phyloP scores from a whole-genome alignment of 1,284 basidiomycete species.

The Calocybe gambosa region DNA sequence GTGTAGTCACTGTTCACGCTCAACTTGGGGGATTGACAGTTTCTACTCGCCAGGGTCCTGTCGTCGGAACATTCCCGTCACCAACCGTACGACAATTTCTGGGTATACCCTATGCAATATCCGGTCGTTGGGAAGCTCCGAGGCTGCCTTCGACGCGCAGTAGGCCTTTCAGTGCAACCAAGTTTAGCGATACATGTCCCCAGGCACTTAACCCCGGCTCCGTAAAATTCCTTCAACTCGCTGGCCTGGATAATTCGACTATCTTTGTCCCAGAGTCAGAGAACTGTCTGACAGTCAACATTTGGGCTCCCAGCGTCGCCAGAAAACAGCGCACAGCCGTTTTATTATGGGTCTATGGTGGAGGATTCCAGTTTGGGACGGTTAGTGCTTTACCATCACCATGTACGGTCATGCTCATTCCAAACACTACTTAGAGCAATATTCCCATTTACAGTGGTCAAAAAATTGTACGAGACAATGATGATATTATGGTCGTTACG shows the following conservation, averaged over 20 bases:
- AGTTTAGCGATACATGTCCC: slow-evolving; percentile 25
- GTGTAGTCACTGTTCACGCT: slow-evolving; percentile 4
- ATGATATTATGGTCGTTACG: slow-evolving; percentile 28
- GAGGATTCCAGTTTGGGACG: slow-evolving; percentile 28
- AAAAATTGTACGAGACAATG: slow-evolving; percentile 27
- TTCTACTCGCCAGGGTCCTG: slow-evolving; percentile 24
- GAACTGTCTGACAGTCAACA: slow-evolving; percentile 26
- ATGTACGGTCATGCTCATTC: too few species aligned
- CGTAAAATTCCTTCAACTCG: slow-evolving; percentile 21
- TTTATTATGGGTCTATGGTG: slow-evolving; percentile 31
- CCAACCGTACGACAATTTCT: slow-evolving; percentile 28
- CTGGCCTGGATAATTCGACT: slow-evolving; percentile 16
- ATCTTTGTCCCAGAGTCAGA: slow-evolving; percentile 22
- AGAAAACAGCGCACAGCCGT: slow-evolving; percentile 29
- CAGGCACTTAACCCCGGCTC: slow-evolving; percentile 19
- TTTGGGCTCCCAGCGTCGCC: slow-evolving; percentile 26
- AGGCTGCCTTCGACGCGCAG: slow-evolving; percentile 17
- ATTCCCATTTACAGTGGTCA: slow-evolving; percentile 23
- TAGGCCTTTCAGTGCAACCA: slow-evolving; percentile 21
- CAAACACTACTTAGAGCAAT: slow-evolving; percentile 25
- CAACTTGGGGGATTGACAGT: slow-evolving; percentile 19
- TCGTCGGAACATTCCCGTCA: slow-evolving; percentile 21
- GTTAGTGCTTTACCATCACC: slow-evolving; percentile 18
- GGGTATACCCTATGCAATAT: slow-evolving; percentile 30
- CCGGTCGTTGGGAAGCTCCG: slow-evolving; percentile 27